These are phyloP conservation scores for Zostera marina DNA, from an alignment of 116 monocot genomes.

Conservation along the genomic window DNA sequence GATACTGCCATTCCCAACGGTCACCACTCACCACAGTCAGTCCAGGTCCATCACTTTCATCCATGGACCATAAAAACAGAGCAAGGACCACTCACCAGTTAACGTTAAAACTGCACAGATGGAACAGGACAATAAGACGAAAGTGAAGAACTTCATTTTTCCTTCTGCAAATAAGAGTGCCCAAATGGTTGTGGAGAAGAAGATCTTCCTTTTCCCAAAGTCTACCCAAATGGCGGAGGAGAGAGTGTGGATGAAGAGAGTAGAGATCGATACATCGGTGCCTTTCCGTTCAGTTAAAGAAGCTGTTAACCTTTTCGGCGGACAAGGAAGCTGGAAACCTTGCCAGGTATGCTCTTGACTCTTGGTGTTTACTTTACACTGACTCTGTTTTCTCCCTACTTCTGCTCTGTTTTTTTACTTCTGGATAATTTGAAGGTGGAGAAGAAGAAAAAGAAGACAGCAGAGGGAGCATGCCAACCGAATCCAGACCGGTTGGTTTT, in stretches of 20 bases:
- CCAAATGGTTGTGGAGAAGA: slow-evolving; percentile 1
- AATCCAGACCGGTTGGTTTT: slow-evolving; percentile 11
- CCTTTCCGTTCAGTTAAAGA: slow-evolving; percentile 21
- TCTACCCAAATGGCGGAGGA: too few species aligned
- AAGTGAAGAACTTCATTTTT: too few species aligned
- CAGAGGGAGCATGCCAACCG: slow-evolving; percentile 1
- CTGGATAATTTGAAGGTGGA: slow-evolving; percentile 37
- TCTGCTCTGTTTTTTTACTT: slow-evolving; percentile 1
- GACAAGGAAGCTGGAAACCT: slow-evolving; percentile 11
- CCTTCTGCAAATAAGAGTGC: too few species aligned
- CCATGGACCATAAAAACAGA: too few species aligned
- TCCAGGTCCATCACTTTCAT: too few species aligned
- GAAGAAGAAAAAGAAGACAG: slow-evolving; percentile 27
- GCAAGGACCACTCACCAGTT: too few species aligned
- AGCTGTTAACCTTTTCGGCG: slow-evolving; percentile 13
- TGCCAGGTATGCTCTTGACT: too few species aligned
- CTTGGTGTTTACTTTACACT: background rate
- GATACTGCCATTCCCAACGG: too few species aligned
- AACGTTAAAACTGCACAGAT: too few species aligned
- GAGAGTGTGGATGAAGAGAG: slow-evolving; percentile 16
- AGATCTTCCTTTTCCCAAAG: too few species aligned
- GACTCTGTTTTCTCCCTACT: background rate
- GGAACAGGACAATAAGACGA: too few species aligned
- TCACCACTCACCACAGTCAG: too few species aligned
- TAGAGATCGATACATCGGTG: slow-evolving; percentile 19